Evolutionary conservation across 306 rosid species (phyloP).

Genomic region (Crotalaria pallida): DNA sequence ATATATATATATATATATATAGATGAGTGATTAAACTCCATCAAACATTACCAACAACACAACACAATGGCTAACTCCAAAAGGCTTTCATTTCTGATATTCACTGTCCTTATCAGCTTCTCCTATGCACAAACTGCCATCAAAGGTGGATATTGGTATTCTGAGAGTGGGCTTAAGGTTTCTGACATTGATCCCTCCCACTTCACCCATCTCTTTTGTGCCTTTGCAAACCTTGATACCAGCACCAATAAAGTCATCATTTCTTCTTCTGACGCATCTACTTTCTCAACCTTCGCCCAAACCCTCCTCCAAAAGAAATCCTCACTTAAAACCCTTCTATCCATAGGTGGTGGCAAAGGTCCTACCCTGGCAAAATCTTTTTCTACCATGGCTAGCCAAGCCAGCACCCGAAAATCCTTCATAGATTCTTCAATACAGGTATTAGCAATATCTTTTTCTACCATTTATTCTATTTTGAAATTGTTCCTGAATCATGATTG

Average conservation of each 20-base stretch:
- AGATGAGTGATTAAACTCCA: background rate
- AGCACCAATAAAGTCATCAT: conserved; percentile 25
- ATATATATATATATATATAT: background rate
- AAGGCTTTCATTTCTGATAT: conserved; percentile 1
- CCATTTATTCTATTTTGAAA: too few relatives aligned
- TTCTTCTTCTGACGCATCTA: conserved; percentile 14
- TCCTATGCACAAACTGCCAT: conserved; percentile 24
- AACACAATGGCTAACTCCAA: conserved; percentile 31
- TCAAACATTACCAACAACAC: background rate
- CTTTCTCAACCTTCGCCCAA: conserved; percentile 36
- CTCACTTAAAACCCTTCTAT: conserved; percentile 39
- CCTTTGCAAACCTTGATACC: conserved; percentile 31
- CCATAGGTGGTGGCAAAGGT: conserved; percentile 30
- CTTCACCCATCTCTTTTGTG: conserved; percentile 67
- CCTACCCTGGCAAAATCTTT: background rate
- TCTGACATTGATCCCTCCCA: conserved; percentile 44
- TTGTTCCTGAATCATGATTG: too few relatives aligned
- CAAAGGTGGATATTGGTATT: conserved; percentile 52
- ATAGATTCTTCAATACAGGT: conserved; percentile 42
- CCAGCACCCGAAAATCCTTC: conserved; percentile 35
- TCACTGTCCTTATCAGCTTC: conserved; percentile 6
- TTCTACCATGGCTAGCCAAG: conserved; percentile 23
- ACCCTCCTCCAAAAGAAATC: conserved; percentile 37
- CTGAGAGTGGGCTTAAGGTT: conserved; percentile 24
- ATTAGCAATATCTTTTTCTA: too few relatives aligned